phyloP scores from a whole-genome alignment of 2,329 filamentous ascomycete species.

The Penicillium sp. region DNA sequence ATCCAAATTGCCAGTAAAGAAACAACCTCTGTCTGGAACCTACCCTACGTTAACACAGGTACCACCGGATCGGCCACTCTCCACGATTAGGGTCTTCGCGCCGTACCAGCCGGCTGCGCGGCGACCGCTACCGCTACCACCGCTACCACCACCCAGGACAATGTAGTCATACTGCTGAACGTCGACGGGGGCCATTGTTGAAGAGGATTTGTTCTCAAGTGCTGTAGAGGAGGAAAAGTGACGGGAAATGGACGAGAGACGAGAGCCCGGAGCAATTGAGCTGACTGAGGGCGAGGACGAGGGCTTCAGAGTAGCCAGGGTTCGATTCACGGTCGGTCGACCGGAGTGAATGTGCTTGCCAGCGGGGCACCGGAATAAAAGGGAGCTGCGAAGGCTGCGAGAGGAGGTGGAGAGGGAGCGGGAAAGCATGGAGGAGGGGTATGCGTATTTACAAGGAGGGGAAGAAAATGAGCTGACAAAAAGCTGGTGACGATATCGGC shows the following conservation, averaged over 20 bases:
- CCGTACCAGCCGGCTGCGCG: conserved; percentile 58
- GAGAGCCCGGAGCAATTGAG: conserved; percentile 27
- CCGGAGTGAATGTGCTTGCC: conserved; percentile 14
- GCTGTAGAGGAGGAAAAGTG: conserved; percentile 42
- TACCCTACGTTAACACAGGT: conserved; percentile 61
- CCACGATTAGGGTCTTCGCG: conserved; percentile 55
- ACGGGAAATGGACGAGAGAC: conserved; percentile 45
- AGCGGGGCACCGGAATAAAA: conserved; percentile 14
- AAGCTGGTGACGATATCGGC: conserved; percentile 20
- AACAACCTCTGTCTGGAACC: no score
- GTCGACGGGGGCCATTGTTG: conserved; percentile 51
- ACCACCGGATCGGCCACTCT: conserved; percentile 53
- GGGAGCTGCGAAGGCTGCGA: conserved; percentile 27
- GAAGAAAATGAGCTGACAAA: conserved; percentile 16
- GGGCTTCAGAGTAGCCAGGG: conserved; percentile 32
- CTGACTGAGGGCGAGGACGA: conserved; percentile 11
- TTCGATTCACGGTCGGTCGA: conserved; percentile 23
- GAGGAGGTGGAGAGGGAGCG: conserved; percentile 25
- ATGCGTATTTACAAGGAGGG: conserved; percentile 22
- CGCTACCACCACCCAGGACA: conserved; percentile 59
- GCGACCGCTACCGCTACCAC: conserved; percentile 55
- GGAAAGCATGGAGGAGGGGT: conserved; percentile 29
- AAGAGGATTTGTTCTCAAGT: conserved; percentile 20
- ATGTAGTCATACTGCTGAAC: conserved; percentile 59
- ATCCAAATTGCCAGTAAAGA: background rate